Conservation (phyloP, 83 land plant species). For the Larix sibirica region DNA sequence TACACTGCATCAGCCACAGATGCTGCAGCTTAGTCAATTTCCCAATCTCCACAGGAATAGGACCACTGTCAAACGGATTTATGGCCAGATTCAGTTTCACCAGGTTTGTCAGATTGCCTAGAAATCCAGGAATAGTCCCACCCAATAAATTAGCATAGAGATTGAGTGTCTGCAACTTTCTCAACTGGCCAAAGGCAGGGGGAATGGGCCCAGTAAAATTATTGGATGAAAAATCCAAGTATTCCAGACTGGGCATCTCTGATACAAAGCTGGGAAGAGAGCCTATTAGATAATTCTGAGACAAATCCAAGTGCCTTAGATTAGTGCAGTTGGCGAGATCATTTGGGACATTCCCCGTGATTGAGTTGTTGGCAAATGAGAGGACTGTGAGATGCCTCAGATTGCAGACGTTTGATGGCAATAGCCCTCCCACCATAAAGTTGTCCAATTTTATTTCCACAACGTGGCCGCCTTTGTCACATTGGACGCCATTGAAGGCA, state of each 20-base stretch:
- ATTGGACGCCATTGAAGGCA: slow-evolving; percentile 51
- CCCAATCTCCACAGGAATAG: slow-evolving; percentile 40
- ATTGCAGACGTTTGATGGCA: slow-evolving; percentile 49
- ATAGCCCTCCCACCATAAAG: slow-evolving; percentile 33
- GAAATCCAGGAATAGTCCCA: slow-evolving; percentile 55
- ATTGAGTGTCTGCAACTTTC: slow-evolving; percentile 32
- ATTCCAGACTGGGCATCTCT: slow-evolving; percentile 22
- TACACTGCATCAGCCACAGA: slow-evolving; percentile 41
- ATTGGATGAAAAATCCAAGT: slow-evolving; percentile 56
- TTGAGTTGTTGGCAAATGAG: slow-evolving; percentile 27
- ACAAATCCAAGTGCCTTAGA: slow-evolving; percentile 43
- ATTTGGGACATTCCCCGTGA: slow-evolving; percentile 36
- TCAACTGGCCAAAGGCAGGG: slow-evolving; percentile 32
- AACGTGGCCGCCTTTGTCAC: slow-evolving; percentile 32
- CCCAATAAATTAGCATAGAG: slow-evolving; percentile 39
- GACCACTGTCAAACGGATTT: slow-evolving; percentile 35
- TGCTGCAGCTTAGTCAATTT: slow-evolving; percentile 28
- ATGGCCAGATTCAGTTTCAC: slow-evolving; percentile 37
- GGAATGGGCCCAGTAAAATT: slow-evolving; percentile 50
- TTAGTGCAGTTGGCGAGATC: slow-evolving; percentile 40
- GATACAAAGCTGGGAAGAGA: slow-evolving; percentile 48
- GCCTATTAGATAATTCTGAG: slow-evolving; percentile 35
- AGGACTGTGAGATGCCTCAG: slow-evolving; percentile 43
- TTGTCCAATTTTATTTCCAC: slow-evolving; percentile 32
- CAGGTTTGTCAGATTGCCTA: slow-evolving; percentile 30